Evolutionary conservation across 257 asterid genomes (phyloP).

Genomic region (Nicotiana noctiflora): DNA sequence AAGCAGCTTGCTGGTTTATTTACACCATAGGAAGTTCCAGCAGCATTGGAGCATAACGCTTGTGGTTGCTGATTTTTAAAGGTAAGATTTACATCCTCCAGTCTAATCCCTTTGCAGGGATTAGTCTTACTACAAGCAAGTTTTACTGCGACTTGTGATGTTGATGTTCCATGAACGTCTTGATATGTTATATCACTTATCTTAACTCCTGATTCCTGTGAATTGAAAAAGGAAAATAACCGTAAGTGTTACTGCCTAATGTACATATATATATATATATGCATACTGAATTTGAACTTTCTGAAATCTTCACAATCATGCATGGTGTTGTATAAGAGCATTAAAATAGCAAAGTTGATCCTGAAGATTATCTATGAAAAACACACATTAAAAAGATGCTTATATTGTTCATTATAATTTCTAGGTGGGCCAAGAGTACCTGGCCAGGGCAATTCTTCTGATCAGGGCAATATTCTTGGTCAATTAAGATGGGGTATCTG

Average conservation of each 20-base stretch:
- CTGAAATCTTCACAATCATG: no score
- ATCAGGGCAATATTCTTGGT: conserved; percentile 11
- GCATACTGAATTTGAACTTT: no score
- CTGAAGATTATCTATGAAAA: no score
- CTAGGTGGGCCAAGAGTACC: not conserved
- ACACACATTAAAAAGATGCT: no score
- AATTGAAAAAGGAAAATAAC: not conserved
- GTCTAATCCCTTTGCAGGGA: not conserved
- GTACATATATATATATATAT: not conserved
- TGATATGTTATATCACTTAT: conserved; percentile 2
- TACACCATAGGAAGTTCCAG: conserved; percentile 6
- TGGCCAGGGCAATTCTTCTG: not conserved
- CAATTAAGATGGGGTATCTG: not conserved
- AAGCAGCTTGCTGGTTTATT: conserved; percentile 3
- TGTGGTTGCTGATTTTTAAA: conserved; percentile 5
- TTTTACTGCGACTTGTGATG: not conserved
- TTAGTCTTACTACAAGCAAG: conserved; percentile 8
- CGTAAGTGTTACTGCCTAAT: not conserved
- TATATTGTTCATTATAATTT: not conserved
- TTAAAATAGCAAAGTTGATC: no score
- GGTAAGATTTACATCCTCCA: conserved; percentile 2
- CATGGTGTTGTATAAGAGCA: no score
- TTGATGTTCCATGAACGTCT: conserved; percentile 8
- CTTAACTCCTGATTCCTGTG: conserved; percentile 9
- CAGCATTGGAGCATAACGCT: conserved; percentile 7